These are phyloP conservation scores for Solanum lycopersicoides DNA, from an alignment of 257 asterid species.

Conservation along the genomic window DNA sequence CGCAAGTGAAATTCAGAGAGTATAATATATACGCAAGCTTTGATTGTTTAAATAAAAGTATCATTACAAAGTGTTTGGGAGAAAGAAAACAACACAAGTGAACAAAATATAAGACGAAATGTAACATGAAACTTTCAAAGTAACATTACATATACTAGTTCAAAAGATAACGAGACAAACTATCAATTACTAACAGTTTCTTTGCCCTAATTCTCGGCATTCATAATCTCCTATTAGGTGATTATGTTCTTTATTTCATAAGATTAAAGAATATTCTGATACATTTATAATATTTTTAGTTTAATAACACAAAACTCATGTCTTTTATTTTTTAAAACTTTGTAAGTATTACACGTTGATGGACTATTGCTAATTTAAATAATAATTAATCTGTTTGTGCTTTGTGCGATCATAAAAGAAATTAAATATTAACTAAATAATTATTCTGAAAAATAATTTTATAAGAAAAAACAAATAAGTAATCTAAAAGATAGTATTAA, in stretches of 20 bases:
- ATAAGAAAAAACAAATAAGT: not conserved
- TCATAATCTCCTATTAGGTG: not conserved
- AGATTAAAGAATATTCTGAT: too few relatives aligned
- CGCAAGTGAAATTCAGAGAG: rapidly evolving
- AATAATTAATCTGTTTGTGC: too few relatives aligned
- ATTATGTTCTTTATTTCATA: too few relatives aligned
- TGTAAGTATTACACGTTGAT: too few relatives aligned
- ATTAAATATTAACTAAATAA: too few relatives aligned
- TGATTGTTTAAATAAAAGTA: too few relatives aligned
- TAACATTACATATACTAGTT: too few relatives aligned
- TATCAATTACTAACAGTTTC: not conserved
- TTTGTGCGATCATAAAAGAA: too few relatives aligned
- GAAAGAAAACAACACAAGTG: not conserved
- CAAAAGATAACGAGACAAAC: not conserved
- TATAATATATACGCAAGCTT: rapidly evolving
- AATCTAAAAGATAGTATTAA: not conserved
- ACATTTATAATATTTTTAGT: too few relatives aligned
- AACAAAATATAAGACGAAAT: not conserved
- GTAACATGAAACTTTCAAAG: not conserved
- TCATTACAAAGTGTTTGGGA: not conserved
- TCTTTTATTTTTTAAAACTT: too few relatives aligned
- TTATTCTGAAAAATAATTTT: not conserved
- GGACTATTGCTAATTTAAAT: too few relatives aligned
- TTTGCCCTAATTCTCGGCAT: not conserved
- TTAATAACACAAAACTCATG: too few relatives aligned